Evolutionary conservation across 495 filamentous ascomycete genomes (phyloP).

Genomic region (Penicillium roqueforti): DNA sequence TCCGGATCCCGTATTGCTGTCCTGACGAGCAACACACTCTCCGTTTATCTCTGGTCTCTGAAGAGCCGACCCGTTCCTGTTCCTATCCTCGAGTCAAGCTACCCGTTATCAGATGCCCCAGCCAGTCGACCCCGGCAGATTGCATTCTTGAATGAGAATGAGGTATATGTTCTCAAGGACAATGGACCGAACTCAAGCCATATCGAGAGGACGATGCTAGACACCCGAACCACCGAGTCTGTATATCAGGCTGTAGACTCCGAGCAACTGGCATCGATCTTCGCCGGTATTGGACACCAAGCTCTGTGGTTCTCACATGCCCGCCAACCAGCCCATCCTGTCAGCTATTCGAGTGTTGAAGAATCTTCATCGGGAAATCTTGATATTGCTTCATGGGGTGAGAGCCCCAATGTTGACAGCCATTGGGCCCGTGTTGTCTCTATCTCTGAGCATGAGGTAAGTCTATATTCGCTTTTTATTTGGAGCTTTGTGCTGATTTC

Average conservation of each 20-base stretch:
- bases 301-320: conserved; percentile 43
- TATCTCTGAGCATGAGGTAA: conserved; percentile 41
- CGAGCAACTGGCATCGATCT: conserved; percentile 41
- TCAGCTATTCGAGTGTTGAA: conserved; percentile 32
- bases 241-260: conserved; percentile 31
- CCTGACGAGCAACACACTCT: conserved; percentile 58
- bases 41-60: conserved; percentile 61
- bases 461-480: not conserved
- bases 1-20: conserved; percentile 66
- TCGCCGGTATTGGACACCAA: conserved; percentile 34
- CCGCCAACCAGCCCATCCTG: conserved; percentile 20
- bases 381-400: conserved; percentile 24
- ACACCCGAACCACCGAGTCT: conserved; percentile 32
- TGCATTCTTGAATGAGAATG: conserved; percentile 41
- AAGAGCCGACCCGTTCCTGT: conserved; percentile 44
- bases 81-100: conserved; percentile 45
- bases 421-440: conserved; percentile 39
- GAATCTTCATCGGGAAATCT: conserved; percentile 16
- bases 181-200: conserved; percentile 28
- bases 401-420: conserved; percentile 37
- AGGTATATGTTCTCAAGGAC: conserved; percentile 41
- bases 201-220: conserved; percentile 38
- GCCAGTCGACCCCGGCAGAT: conserved; percentile 40
- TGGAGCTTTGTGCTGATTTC: conserved; percentile 15
- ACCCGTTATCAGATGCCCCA: conserved; percentile 37